phyloP scores from a whole-genome alignment of 164 flowering plant species.

The Malania oleifera region DNA sequence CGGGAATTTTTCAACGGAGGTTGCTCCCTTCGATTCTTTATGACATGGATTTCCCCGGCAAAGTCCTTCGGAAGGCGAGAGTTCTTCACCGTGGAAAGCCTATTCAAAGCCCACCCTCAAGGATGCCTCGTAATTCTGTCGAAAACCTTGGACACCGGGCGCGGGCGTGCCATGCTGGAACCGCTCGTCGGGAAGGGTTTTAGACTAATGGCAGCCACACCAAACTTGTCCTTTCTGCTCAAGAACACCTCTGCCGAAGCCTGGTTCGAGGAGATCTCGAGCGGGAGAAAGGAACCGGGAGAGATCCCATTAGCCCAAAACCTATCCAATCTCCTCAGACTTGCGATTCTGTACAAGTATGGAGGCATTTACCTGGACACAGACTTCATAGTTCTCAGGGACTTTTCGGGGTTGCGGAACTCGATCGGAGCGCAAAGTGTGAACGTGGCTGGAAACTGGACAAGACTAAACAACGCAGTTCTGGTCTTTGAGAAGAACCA shows the following conservation, averaged over 20 bases:
- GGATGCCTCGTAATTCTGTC: constrained; percentile 77
- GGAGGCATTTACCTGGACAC: constrained; percentile 67
- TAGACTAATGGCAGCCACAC: constrained; percentile 45
- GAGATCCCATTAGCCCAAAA: constrained; percentile 58
- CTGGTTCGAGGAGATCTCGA: constrained; percentile 54
- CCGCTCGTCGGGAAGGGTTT: constrained; percentile 44
- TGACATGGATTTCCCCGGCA: constrained; percentile 83
- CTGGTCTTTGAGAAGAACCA: constrained; percentile 70
- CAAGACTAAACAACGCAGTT: constrained; percentile 76
- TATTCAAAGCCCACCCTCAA: constrained; percentile 62
- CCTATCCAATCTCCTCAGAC: constrained; percentile 57
- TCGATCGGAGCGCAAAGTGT: constrained; percentile 60
- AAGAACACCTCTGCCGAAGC: constrained; percentile 57
- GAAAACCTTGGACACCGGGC: constrained; percentile 42
- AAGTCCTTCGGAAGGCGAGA: constrained; percentile 49
- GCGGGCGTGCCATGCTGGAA: constrained; percentile 38
- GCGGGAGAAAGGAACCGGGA: constrained; percentile 50
- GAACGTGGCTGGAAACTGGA: constrained; percentile 48
- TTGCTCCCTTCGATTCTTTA: constrained; percentile 57
- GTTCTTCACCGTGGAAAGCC: constrained; percentile 46
- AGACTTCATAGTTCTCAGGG: constrained; percentile 50
- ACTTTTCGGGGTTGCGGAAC: constrained; percentile 41
- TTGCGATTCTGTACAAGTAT: constrained; percentile 51
- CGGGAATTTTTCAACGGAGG: constrained; percentile 23
- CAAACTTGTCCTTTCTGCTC: constrained; percentile 51